phyloP scores from a whole-genome alignment of 768 basidiomycete species.

The Suillus placidus region DNA sequence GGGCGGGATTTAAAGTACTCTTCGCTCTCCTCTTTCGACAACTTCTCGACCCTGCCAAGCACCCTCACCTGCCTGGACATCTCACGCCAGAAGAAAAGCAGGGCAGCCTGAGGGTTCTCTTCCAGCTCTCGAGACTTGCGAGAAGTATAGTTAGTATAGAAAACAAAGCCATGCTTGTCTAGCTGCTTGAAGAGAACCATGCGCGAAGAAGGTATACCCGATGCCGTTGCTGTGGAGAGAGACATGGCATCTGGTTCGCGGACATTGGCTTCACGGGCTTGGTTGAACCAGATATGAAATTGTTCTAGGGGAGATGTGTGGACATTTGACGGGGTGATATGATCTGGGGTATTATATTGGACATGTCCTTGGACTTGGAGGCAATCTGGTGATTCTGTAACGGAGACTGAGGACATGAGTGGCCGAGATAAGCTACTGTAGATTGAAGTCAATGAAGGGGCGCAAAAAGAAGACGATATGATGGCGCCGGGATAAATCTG shows the following conservation, averaged over 20 bases:
- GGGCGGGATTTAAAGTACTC: conserved; percentile 86
- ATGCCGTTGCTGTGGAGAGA: conserved; percentile 68
- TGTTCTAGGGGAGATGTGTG: conserved; percentile 74
- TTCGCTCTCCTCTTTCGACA: conserved; percentile 70
- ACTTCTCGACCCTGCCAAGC: conserved; percentile 81
- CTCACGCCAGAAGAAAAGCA: conserved; percentile 93
- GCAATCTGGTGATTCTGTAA: conserved; percentile 53
- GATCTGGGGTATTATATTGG: conserved; percentile 74
- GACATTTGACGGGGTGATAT: conserved; percentile 64
- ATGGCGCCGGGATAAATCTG: neutral
- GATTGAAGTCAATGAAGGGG: conserved; percentile 4
- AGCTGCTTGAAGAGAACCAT: conserved; percentile 91
- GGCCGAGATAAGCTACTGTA: conserved; percentile 4
- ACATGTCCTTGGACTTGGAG: conserved; percentile 71
- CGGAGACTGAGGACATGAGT: conserved; percentile 27
- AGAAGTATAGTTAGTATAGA: conserved; percentile 96
- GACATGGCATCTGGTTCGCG: conserved; percentile 91
- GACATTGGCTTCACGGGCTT: conserved; percentile 59
- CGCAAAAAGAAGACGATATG: neutral
- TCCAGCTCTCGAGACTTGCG: conserved; percentile 85
- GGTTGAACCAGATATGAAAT: conserved; percentile 86
- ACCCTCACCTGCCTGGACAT: conserved; percentile 80
- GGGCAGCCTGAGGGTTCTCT: conserved; percentile 76
- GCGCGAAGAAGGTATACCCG: conserved; percentile 83
- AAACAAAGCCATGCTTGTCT: conserved; percentile 88